Evolutionary conservation across 2,329 filamentous ascomycete species (phyloP), one percentile per base, ranked within the genome.

Genomic region (Lomentospora prolificans): DNA sequence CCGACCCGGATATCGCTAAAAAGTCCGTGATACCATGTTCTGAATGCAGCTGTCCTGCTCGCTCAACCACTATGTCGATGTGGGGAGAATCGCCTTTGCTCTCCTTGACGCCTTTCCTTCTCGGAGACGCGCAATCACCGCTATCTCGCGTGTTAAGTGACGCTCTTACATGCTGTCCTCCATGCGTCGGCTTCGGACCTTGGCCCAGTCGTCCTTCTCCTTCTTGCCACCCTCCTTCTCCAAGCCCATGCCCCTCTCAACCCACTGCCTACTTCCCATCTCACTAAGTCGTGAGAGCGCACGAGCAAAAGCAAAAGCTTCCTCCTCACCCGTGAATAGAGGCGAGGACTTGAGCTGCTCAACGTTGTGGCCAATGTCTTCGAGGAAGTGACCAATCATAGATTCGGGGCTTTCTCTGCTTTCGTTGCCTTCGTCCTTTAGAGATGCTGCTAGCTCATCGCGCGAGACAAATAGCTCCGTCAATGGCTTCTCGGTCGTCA

Each of bases 211-310:
- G 56, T 87, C 84, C 62, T 74, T 77, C 64, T 89, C 84, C 59
- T 75, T 67, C 73, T 83, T 82, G 2, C 85, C 85, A 10, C 85
- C 85, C 58, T 76, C 71, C 59, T 70, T 74, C 70, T 88, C 84
- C 56, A 89, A 65, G 0, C 85, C 79, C 77, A 84, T 81, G 1
- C 82, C 91, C 12, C 90, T 72, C 72, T 97, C 92, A 3, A 97
- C 88, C 94, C 94, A 99, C 68, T 96, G 87, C 68, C 84, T 82
- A 67, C 89, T 94, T 19, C 90, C 89, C 94, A 99, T 99, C 71
- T 97, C 90, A 55, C 78, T 86, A 59, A 99, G 72, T 56, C 94
- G 76, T 55, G 86, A 91, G 62, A 97, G 69, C 1, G 94, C 94
- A 55, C 94, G 77, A 24, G 90, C 90, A 75, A 99, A 99, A 0